Evolutionary conservation across 768 basidiomycete genomes (phyloP).

Genomic region (Leucosporidium scottii): DNA sequence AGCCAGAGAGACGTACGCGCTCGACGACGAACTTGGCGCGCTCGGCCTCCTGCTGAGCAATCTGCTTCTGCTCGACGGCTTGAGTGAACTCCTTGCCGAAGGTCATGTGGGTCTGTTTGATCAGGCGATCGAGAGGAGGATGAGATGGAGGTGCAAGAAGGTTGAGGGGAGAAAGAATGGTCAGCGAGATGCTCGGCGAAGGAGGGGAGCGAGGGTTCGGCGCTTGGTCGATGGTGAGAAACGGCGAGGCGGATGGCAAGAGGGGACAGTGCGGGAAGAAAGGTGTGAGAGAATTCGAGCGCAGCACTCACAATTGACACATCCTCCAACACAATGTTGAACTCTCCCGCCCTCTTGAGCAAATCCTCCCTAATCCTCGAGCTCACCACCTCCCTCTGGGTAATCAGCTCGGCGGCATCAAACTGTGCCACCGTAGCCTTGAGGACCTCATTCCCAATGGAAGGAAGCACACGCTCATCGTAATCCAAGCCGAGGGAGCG

Average conservation of each 20-base stretch:
- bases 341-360: constrained; percentile 87
- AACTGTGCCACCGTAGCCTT: constrained; percentile 98
- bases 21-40: constrained; percentile 98
- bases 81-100: constrained; percentile 41
- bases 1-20: constrained; percentile 55
- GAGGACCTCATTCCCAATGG: constrained; percentile 94
- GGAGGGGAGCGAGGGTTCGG: neutral
- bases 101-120: constrained; percentile 46
- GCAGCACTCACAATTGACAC: constrained; percentile 67
- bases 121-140: neutral
- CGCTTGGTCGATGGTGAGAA: neutral
- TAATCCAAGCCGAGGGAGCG: constrained; percentile 91
- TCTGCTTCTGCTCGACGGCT: constrained; percentile 99
- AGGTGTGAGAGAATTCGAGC: constrained; percentile 50
- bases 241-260: neutral
- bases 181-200: too few species aligned
- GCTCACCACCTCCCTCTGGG: constrained; percentile 93
- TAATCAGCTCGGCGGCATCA: constrained; percentile 92
- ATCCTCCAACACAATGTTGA: constrained; percentile 90
- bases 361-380: constrained; percentile 87
- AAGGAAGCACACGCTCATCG: constrained; percentile 93
- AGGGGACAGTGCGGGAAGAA: neutral
- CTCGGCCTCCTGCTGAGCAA: constrained; percentile 99
- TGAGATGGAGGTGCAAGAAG: neutral
- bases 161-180: neutral